Evolutionary conservation across 2,329 filamentous ascomycete species (phyloP), one percentile per base, ranked within the genome.

Genomic region (Diaporthe sp.): DNA sequence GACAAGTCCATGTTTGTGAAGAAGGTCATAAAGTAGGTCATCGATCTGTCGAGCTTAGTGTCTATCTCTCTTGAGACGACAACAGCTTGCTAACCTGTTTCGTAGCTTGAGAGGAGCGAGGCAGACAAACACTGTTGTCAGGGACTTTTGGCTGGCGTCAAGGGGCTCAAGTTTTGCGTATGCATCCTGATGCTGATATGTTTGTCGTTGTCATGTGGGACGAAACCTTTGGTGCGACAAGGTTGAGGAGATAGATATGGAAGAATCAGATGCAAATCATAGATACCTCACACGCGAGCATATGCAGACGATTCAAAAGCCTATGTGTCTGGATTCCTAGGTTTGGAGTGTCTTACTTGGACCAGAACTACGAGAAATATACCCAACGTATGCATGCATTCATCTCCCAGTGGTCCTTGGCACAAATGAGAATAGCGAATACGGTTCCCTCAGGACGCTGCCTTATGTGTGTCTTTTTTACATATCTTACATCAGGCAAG

Each of bases 81-180:
- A 19, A 6, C 19, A 30, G 37, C 19, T 39, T 4, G 25, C n/a
- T 19, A 73, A 74, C 73, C 25, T 2, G 10, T 35, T 30, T 6
- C n/a, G 25, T 15, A 92, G 91, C 79, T 84, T 94, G 44, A 86
- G 93, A 51, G 93, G 93, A 10, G 86, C 89, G 1, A 87, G 89
- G 76, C 84, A 87, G 66, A 94, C 93, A 4, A 94, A 92, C 76
- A 88, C 91, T 71, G 86, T 94, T 1, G 90, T 94, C 4, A 88
- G 90, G 74, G 92, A 94, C 39, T 95, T 95, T 79, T 95, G 92
- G 91, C 83, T 94, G n/a, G 86, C 88, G 2, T 92, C 92, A 75
- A 86, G 93, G 75, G 89, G 89, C 9, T 87, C 88, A 0, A 90
- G 85, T 78, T 92, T 92, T 81, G 85, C 90, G 12, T 92, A 92